Base-by-base conservation (phyloP, 2,329 filamentous ascomycete species). In the Clathrospora elynae region DNA sequence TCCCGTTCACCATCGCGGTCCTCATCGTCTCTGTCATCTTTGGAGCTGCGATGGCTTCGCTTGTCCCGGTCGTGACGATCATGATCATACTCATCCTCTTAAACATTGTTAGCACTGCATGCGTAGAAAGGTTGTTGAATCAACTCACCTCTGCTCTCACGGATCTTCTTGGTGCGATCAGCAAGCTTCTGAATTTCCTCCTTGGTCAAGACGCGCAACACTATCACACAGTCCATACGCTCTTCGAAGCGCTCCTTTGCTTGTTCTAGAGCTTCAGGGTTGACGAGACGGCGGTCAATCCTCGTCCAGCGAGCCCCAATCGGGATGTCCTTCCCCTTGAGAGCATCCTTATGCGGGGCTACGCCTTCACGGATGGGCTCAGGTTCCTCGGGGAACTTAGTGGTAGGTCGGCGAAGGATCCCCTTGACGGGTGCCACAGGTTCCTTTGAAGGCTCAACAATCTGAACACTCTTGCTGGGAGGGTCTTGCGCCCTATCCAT, bases 221-320 rank as follows among this genome's bases (percentile, higher is more conserved):
- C 90, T 67, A 96, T 96, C 46, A 97, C 90, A 68, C 90, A 95
- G 62, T 96, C 90, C 46, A 90, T 82, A n/a, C 90, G 82, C 59
- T 95, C 88, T 71, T 97, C 92, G 56, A 87, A 97, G 19, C 92
- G 80, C 73, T 96, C 91, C 59, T 93, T 88, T n/a, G 88, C 87
- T 49, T 88, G 80, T 44, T 88, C 87, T 32, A 97, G 74, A 0
- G 91, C 90, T 57, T 92, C 87, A 0, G 91, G 90, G 57, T 95
- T 96, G 59, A 97, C 91, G 41, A 95, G 80, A 55, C 86, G 84
- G 42, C 91, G 84, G 65, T 87, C 88, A 64, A 97, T 91, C 74
- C 93, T 95, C 32, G 91, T 96, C 91, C 91, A 96, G 40, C 90
- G 82, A 22, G 91, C 91, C 43, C 87, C 88, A 0, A 84, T 73